Base-by-base conservation (phyloP, 805 yeast genomes). In the Metschnikowia dekortorum region DNA sequence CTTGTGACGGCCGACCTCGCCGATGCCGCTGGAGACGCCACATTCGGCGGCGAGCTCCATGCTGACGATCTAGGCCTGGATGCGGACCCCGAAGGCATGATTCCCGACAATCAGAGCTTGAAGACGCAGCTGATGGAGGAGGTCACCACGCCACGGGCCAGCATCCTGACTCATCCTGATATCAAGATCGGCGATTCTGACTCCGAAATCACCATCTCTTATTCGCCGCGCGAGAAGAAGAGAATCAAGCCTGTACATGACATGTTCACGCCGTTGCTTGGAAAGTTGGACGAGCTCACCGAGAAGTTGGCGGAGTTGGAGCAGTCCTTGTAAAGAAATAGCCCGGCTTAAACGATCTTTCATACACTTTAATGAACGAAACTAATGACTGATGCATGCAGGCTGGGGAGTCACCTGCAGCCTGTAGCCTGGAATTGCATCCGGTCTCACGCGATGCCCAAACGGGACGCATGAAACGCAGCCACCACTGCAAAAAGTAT, bases 221-320 rank as follows among this genome's bases (percentile, higher is more conserved):
- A 57, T 6, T 50, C 55, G 28, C 46, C 60, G 16, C 47, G 44
- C 3, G 63, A 60, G 13, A 61, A 58, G 51, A 46, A 67, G 28
- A 64, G 65, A 48, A 60, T 62, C 46, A 62, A 64, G 53, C 71
- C 73, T 4, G 79, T 83, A 7, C 76, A 74, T 43, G 76, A 75
- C 22, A 70, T 83, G 62, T 84, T 83, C 64, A 69, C 77, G 57
- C 87, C 87, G 2, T 71, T 85, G 7, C 69, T 84, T 45, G 73
- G 74, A 26, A 78, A 77, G 48, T 69, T 73, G 52, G 78, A 73
- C 55, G 73, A 68, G 55, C 64, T 73, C 51, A 74, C 75, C 2
- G 73, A 70, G 46, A 69, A 66, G 53, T 62, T 73, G 52, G 75
- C 75, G 0, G 73, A 71, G 57, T 61, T 73, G 30, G 66, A 64